These are phyloP conservation scores for Limnanthes douglasii DNA, from an alignment of 345 rosid genomes.

Conservation along the genomic window DNA sequence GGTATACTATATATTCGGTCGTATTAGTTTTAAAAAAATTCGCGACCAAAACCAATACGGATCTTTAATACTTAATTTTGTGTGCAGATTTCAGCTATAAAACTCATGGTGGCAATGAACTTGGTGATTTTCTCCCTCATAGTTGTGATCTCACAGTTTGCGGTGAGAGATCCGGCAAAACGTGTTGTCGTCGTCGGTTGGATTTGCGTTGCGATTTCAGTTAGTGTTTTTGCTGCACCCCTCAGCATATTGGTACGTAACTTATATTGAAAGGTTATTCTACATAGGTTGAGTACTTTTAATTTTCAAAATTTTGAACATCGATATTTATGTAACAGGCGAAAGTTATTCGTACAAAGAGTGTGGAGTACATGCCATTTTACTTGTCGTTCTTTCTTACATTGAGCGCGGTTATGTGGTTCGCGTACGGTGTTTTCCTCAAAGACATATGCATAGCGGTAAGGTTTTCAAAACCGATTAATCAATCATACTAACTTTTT, in stretches of 20 bases:
- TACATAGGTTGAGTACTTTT: not conserved
- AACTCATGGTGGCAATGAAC: conserved; percentile 32
- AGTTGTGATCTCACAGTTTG: conserved; percentile 25
- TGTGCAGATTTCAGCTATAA: conserved; percentile 44
- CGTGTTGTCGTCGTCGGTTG: conserved; percentile 57
- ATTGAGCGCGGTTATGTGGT: conserved; percentile 71
- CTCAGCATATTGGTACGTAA: conserved; percentile 42
- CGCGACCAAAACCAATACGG: not conserved
- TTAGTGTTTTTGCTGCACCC: conserved; percentile 74
- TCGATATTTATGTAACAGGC: conserved; percentile 17
- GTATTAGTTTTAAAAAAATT: no score
- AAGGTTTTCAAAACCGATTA: conserved; percentile 9
- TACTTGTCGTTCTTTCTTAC: conserved; percentile 69
- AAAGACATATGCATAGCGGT: conserved; percentile 65
- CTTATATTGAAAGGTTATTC: not conserved
- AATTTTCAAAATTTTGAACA: not conserved
- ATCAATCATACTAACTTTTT: not conserved
- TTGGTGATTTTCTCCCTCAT: conserved; percentile 36
- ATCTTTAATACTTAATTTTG: not conserved
- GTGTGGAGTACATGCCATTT: conserved; percentile 96
- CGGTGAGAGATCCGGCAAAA: not conserved
- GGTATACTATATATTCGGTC: conserved; percentile 14
- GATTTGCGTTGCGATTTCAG: conserved; percentile 58
- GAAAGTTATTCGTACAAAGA: conserved; percentile 53
- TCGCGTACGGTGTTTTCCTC: conserved; percentile 47